Evolutionary conservation across 306 rosid species (phyloP).

Genomic region (Pterocarpus santalinus): DNA sequence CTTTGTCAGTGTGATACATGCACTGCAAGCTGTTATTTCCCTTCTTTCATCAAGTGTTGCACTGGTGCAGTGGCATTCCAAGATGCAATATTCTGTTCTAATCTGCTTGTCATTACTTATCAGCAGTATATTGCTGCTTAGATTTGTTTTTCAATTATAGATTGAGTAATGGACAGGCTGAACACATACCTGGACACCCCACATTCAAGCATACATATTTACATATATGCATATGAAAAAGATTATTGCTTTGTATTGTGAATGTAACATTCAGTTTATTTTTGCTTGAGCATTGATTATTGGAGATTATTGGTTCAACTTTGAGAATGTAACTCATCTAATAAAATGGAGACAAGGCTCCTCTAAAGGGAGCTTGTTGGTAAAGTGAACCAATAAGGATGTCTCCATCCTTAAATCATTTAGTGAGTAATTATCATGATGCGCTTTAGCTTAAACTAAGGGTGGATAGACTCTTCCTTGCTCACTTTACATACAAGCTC

Average conservation of each 20-base stretch:
- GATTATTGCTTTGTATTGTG: not conserved
- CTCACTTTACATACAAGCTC: not conserved
- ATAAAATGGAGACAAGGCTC: not conserved
- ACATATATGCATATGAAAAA: constrained; percentile 6
- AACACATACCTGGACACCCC: constrained; percentile 7
- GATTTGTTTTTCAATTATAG: constrained; percentile 21
- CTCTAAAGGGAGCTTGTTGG: not conserved
- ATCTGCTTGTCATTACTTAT: constrained; percentile 29
- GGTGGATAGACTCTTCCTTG: not conserved
- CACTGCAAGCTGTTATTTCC: constrained; percentile 5
- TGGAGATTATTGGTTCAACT: constrained; percentile 14
- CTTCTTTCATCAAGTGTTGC: constrained; percentile 12
- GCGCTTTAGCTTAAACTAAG: not conserved
- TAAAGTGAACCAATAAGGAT: not conserved
- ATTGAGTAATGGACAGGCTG: not conserved
- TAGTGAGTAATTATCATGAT: not conserved
- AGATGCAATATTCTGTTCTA: constrained; percentile 7
- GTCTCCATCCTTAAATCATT: not conserved
- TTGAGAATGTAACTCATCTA: not conserved
- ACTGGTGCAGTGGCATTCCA: constrained; percentile 22
- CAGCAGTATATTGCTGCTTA: constrained; percentile 24
- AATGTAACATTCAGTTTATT: not conserved
- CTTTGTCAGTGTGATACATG: constrained; percentile 28
- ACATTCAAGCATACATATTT: constrained; percentile 19
- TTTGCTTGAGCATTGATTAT: constrained; percentile 9